These are phyloP conservation scores for Clonostachys solani DNA, from an alignment of 2,329 filamentous ascomycete species.

Conservation along the genomic window DNA sequence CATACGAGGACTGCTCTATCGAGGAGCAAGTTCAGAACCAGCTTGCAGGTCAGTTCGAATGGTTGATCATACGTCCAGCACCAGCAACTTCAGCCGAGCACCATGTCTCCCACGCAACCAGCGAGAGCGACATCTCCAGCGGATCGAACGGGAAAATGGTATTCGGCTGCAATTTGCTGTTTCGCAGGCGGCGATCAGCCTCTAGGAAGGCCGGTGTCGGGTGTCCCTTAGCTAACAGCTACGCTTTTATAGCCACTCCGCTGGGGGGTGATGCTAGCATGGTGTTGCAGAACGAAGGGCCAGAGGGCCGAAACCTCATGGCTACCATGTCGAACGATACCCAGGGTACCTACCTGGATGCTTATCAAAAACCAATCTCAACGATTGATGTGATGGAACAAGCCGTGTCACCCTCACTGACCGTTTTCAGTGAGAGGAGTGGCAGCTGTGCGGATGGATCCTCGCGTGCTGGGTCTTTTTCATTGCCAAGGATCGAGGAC, in stretches of 20 bases:
- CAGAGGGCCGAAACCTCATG: not conserved
- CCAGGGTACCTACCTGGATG: not conserved
- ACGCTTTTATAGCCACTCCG: slow-evolving; percentile 42
- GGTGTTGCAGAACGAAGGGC: slow-evolving; percentile 9
- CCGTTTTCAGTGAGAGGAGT: slow-evolving; percentile 19
- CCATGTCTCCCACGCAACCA: slow-evolving; percentile 1
- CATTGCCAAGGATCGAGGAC: slow-evolving; percentile 53
- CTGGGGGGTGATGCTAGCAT: slow-evolving; percentile 19
- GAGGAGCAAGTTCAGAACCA: slow-evolving; percentile 33
- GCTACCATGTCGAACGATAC: no score
- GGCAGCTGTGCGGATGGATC: slow-evolving; percentile 26
- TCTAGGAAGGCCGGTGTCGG: slow-evolving; percentile 9
- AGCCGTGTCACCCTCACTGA: slow-evolving; percentile 24
- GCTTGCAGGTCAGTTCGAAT: slow-evolving; percentile 45
- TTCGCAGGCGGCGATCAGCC: slow-evolving; percentile 19
- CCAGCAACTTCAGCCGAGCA: slow-evolving; percentile 14
- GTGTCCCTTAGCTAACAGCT: slow-evolving; percentile 25
- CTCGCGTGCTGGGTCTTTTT: slow-evolving; percentile 21
- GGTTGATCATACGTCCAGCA: slow-evolving; percentile 34
- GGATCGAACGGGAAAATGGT: slow-evolving; percentile 19
- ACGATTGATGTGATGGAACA: slow-evolving; percentile 20
- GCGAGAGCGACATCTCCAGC: slow-evolving; percentile 2
- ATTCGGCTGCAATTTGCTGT: slow-evolving; percentile 50
- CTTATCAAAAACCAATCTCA: slow-evolving; percentile 20
- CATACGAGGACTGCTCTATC: slow-evolving; percentile 13